Evolutionary conservation across 2,329 filamentous ascomycete genomes (phyloP), one percentile per base, ranked within the genome.

Genomic region (Ophiostoma ulmi): DNA sequence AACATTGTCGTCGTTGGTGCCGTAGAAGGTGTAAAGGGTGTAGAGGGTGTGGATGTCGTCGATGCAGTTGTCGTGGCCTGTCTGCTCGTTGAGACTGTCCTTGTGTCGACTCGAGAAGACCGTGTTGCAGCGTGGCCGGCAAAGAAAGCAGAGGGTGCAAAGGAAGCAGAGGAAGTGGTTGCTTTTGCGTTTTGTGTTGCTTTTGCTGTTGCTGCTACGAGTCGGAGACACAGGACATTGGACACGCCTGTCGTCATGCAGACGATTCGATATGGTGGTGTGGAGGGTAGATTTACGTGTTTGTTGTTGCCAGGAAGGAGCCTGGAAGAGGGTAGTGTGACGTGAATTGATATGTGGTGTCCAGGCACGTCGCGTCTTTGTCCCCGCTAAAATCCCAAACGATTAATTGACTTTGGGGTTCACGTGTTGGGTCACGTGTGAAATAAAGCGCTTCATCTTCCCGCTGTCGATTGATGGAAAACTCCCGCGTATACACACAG

Each of bases 1-100:
- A 81, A 73, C 80, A 81, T 81, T 48, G 35, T 38, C 8, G 3
- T 5, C 26, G 35, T n/a, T 39, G 36, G n/a, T 13, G 35, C 35
- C 10, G 11, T 11, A 17, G 31, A 26, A 2, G 2, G 2, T 26
- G 11, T 11, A 17, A 3, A 26, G 26, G 2, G 2, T 26, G 11
- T 11, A 17, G 31, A 31, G 31, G 31, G 31, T 1, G 14, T n/a
- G 0, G 61, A 65, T 7, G 17, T 65, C 7, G 13, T 10, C 13
- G 58, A 14, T 35, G 31, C 13, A 13, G 35, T 65, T 20, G 58
- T 35, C 17, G 58, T 13, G 22, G 31, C 14, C 10, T 31, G 58
- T 36, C 58, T 14, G 61, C 13, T 64, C 14, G 31, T 11, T 35
- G 17, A 5, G 31, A 36, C 22, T 22, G 63, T 65, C 63, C 63